Base-by-base conservation (phyloP, 208 protist species). In the Herpetomonas muscarum region DNA sequence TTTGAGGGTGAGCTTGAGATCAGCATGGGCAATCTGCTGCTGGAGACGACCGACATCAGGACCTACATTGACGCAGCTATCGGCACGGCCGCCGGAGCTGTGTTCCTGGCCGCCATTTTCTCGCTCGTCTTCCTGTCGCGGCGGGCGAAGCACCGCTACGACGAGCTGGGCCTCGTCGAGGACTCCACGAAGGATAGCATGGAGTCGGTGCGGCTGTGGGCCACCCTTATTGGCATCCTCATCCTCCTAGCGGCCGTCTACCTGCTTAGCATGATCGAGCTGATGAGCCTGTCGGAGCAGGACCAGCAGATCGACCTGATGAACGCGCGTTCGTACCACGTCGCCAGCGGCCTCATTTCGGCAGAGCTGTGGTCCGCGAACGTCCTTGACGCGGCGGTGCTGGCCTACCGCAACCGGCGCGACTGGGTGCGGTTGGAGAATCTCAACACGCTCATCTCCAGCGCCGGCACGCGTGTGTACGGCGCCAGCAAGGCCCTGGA, bases 241-340 rank as follows among this genome's bases (percentile, higher is more conserved):
- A 9, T 54, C 9, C 34, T 48, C 9, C 44, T 61, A 4, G 21
- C 55, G 7, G 55, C 55, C 21, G 21, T 53, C 7, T 61, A 54
- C 22, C 42, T n/a, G 4, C 21, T 61, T 10, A 31, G 25, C 44
- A 31, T 61, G n/a, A 17, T 17, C 42, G 31, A 24, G 13, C 13
- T 44, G 7, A 21, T 24, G 42, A 37, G 13, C 12, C 36, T n/a
- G 9, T 37, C 24, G 15, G 21, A n/a, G 15, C 19, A 17, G 17
- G 55, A 24, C 7, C 19, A 21, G 10, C 42, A 54, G 36, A 6
- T 61, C 17, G 55, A 61, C 42, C 21, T 54, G 6, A 7, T 61
- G 10, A 61, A 61, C 26, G 49, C 29, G 34, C 12, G 49, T 7
- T 6, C 26, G 6, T 36, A 34, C 49, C 34, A 37, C 17, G 50